Conservation (phyloP, 176 grass and related monocot genomes). For the Oryza meridionalis region DNA sequence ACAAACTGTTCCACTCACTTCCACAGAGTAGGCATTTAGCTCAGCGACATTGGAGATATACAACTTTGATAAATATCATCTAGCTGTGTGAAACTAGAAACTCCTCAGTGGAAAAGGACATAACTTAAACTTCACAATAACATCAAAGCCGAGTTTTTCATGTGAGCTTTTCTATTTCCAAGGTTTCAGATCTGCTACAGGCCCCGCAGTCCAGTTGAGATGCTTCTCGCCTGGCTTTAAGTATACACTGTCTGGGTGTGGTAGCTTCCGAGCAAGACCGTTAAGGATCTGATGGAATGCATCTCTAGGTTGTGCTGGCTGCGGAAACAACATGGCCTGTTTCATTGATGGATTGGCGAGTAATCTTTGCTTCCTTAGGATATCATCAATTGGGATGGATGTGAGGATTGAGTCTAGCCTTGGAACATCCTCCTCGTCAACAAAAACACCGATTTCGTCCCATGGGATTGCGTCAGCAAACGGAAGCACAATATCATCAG, state of each 20-base stretch:
- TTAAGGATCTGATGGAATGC: conserved; percentile 94
- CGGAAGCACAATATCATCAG: conserved; percentile 81
- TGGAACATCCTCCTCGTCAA: conserved; percentile 82
- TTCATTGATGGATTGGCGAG: conserved; percentile 93
- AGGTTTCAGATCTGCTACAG: conserved; percentile 67
- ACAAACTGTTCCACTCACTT: conserved; percentile 20
- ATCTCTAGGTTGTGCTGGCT: conserved; percentile 76
- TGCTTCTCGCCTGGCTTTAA: conserved; percentile 66
- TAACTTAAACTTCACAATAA: conserved; percentile 37
- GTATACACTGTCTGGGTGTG: conserved; percentile 55
- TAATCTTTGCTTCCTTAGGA: conserved; percentile 85
- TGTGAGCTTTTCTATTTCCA: conserved; percentile 55
- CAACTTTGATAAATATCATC: conserved; percentile 11
- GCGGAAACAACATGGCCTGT: conserved; percentile 86
- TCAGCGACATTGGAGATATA: conserved; percentile 3
- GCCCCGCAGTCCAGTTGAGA: conserved; percentile 82
- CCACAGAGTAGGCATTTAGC: conserved; percentile 13
- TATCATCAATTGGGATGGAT: conserved; percentile 73
- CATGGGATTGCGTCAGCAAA: conserved; percentile 91
- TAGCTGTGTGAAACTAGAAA: conserved; percentile 31
- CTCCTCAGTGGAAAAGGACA: background rate
- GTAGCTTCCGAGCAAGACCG: conserved; percentile 83
- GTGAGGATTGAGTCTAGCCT: conserved; percentile 80
- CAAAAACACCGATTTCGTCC: conserved; percentile 91
- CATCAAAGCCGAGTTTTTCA: background rate